Evolutionary conservation across 495 filamentous ascomycete genomes (phyloP).

Genomic region (Paragyromitra xinjiangensis): DNA sequence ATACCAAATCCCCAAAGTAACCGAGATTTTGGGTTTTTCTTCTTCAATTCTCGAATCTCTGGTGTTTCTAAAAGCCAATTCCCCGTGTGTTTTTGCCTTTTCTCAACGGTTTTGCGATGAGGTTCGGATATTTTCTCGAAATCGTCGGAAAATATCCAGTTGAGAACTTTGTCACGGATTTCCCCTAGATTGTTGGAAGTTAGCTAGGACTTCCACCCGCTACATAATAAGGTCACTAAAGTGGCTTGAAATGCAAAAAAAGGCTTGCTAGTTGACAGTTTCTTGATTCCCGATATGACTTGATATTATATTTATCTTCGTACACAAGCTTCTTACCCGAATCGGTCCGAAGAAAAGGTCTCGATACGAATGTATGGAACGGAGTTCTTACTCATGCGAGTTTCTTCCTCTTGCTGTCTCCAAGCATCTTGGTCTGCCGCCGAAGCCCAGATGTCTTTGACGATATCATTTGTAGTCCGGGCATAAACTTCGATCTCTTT

Average conservation of each 20-base stretch:
- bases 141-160: not conserved
- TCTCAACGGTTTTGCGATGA: not conserved
- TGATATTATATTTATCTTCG: not conserved
- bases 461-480: not conserved
- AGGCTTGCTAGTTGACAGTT: not conserved
- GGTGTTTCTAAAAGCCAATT: constrained; percentile 19
- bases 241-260: not conserved
- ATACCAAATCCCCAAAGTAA: constrained; percentile 28
- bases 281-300: not conserved
- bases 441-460: not conserved
- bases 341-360: not conserved
- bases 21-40: not conserved
- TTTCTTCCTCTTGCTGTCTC: not conserved
- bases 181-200: not conserved
- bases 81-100: not conserved
- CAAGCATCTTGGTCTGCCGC: constrained; percentile 8
- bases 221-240: not conserved
- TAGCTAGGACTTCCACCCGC: not conserved
- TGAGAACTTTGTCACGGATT: not conserved
- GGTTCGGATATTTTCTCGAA: not conserved
- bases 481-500: constrained; percentile 8
- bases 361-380: not conserved
- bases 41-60: not conserved
- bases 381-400: not conserved
- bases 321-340: not conserved